Evolutionary conservation across 1,284 basidiomycete species (phyloP).

Genomic region (Agroathelia rolfsii): DNA sequence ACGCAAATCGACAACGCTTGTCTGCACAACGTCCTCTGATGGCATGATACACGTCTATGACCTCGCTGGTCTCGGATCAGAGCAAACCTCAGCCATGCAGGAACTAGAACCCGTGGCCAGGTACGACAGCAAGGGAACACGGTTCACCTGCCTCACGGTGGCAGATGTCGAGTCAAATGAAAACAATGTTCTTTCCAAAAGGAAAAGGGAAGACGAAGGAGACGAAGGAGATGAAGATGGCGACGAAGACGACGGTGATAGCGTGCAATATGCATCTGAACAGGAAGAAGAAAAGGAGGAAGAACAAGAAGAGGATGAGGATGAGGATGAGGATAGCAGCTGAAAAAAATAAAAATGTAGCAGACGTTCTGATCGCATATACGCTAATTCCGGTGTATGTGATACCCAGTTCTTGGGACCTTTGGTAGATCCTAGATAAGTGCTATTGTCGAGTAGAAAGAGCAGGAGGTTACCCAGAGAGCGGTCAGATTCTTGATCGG

Average conservation of each 20-base stretch:
- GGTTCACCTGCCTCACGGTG: conserved; percentile 72
- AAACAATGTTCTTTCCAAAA: conserved; percentile 18
- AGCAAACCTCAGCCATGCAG: conserved; percentile 16
- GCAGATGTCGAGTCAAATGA: conserved; percentile 42
- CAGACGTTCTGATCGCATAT: no score
- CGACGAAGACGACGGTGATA: conserved; percentile 20
- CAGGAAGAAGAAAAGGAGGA: conserved; percentile 13
- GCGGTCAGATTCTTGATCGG: no score
- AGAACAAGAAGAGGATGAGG: no score
- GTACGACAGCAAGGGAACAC: conserved; percentile 79
- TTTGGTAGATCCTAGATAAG: no score
- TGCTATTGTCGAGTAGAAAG: no score
- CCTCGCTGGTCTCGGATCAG: conserved; percentile 36
- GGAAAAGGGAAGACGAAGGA: conserved; percentile 31
- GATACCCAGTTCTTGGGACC: no score
- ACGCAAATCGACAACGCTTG: conserved; percentile 45
- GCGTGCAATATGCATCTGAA: conserved; percentile 13
- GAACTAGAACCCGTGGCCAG: conserved; percentile 47
- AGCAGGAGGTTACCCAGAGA: no score
- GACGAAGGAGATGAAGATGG: conserved; percentile 19
- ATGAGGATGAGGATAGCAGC: no score
- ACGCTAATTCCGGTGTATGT: no score
- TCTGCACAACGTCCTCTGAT: conserved; percentile 74
- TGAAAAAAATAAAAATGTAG: no score
- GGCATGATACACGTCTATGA: conserved; percentile 78